Base-by-base conservation (phyloP, 106 monocot genomes). In the Allium fistulosum region DNA sequence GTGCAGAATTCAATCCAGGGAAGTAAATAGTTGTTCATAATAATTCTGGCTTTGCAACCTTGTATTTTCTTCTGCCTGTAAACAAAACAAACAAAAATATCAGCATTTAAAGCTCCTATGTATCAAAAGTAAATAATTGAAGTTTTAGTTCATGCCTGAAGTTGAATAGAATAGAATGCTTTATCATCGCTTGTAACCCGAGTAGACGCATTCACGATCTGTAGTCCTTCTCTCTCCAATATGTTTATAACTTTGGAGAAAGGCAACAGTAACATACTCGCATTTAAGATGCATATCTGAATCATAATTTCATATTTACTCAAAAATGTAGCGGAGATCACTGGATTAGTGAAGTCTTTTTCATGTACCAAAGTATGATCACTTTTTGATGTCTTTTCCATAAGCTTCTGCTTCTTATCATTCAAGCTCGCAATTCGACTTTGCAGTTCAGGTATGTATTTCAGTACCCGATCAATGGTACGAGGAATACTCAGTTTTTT, bases 361-460 rank as follows among this genome's bases (percentile, higher is more conserved):
- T 28, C 18, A 10, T 37, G 48, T 10, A 12, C 3, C 10, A 46
- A 2, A 6, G 37, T 50, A 16, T 57, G 16, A 56, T 22, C 49
- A 64, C 59, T 15, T 51, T 59, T 61, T 26, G 83, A 52, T 17
- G 17, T 51, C 6, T 45, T 77, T 62, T 37, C 8, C 8, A 70
- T 1, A 7, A 92, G 55, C 71, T 80, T 69, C 61, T 92, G 77
- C 81, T 92, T 92, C 58, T 62, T 88, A 9, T 70, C 16, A 9
- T 9, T 46, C 11, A 88, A 63, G 11, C 58, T 73, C 12, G 67
- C 69, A 2, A 92, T 69, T 11, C 71, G 72, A 14, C 72, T 76
- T 72, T 85, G 92, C 46, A 92, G 69, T 77, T 92, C 92, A 2
- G 92, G 92, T 73, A 92, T 85, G 79, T 92, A 92, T 55, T 85